Evolutionary conservation across 2,329 filamentous ascomycete genomes (phyloP), one percentile per base, ranked within the genome.

Genomic region (Microsporum audouinii): DNA sequence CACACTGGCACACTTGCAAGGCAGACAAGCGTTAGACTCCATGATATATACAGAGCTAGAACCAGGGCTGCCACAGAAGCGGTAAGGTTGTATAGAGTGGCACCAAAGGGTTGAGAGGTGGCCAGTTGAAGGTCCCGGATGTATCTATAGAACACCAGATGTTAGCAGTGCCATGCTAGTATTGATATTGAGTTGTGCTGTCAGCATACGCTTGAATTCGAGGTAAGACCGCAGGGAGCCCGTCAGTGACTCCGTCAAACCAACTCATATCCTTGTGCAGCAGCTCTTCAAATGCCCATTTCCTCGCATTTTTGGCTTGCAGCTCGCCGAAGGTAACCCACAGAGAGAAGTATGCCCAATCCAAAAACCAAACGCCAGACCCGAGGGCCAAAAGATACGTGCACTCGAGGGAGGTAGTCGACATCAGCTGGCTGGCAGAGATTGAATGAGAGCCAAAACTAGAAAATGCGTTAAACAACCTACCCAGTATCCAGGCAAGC

Each of bases 321-420:
- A 89, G 68, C 72, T 96, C 91, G 12, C 91, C 89, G 71, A 94
- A 94, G 0, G 82, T 71, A 34, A 92, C 77, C 85, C 91, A 96
- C 0, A 83, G 72, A 0, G 80, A 79, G 67, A 90, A 86, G 66
- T 89, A 88, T 1, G 80, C 70, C 2, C 82, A 81, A 66, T 88
- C 86, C 14, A 86, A 73, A 0, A 90, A 53, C 84, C 88, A 92
- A 55, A 83, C 85, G 0, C 76, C 81, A 0, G 77, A 71, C 0
- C 87, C 89, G 0, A 96, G 72, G 0, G 77, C 79, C 0, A 84
- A 73, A 49, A 96, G 75, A 31, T 84, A 80, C 31, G 86, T 66
- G 55, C 84, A 86, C 75, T 84, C 86, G 47, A 71, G 78, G 0
- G 81, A 80, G 0, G 89, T 79, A 2, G 79, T 73, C 0, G 73